Evolutionary conservation across 1,284 basidiomycete genomes (phyloP).

Genomic region (Pisolithus thermaeus): DNA sequence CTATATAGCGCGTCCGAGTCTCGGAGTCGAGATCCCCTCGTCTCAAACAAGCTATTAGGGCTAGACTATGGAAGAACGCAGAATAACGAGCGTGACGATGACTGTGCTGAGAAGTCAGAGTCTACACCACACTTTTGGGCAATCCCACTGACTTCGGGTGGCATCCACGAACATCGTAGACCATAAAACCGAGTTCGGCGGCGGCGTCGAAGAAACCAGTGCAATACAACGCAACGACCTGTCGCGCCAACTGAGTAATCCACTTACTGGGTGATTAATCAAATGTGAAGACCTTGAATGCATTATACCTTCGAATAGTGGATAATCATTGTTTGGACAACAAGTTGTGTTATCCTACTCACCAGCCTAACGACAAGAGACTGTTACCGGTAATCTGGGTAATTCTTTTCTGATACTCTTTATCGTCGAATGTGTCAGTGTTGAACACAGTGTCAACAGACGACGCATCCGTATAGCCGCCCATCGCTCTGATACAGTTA

Average conservation of each 20-base stretch:
- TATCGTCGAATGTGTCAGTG: slow-evolving; percentile 54
- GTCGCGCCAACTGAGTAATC: background rate
- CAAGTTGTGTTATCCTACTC: slow-evolving; percentile 12
- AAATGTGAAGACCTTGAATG: slow-evolving; percentile 47
- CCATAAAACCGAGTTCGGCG: slow-evolving; percentile 52
- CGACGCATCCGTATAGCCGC: slow-evolving; percentile 47
- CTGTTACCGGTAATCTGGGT: slow-evolving; percentile 41
- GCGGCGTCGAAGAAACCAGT: slow-evolving; percentile 54
- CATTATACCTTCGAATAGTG: slow-evolving; percentile 46
- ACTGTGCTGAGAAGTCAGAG: slow-evolving; percentile 27
- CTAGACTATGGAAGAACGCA: slow-evolving; percentile 62
- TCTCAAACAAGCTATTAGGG: slow-evolving; percentile 53
- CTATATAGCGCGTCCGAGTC: slow-evolving; percentile 38
- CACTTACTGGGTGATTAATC: background rate
- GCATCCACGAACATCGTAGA: slow-evolving; percentile 49
- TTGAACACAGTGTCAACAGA: slow-evolving; percentile 52
- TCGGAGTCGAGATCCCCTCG: slow-evolving; percentile 35
- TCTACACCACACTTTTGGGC: background rate
- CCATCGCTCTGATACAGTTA: slow-evolving; percentile 57
- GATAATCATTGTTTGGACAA: slow-evolving; percentile 3
- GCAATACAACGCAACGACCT: slow-evolving; percentile 58
- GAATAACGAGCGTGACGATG: slow-evolving; percentile 59
- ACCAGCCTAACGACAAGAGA: slow-evolving; percentile 56
- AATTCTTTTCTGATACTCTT: slow-evolving; percentile 42
- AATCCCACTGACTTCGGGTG: slow-evolving; percentile 52